phyloP scores from a whole-genome alignment of 305 asterid species.

The Solanum hybrid region DNA sequence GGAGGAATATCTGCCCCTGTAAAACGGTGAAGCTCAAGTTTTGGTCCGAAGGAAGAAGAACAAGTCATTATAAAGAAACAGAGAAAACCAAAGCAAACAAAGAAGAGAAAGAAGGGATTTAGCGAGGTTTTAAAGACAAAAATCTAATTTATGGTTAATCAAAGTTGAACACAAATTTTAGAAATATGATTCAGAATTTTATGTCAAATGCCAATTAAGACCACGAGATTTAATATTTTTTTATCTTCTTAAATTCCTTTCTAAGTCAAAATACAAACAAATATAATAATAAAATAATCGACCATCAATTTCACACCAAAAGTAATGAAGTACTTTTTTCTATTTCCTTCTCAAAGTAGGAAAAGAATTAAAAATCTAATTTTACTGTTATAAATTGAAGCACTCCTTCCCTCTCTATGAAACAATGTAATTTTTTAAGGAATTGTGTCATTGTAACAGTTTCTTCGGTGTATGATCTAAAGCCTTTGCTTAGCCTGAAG shows the following conservation, averaged over 20 bases:
- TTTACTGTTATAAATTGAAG: not conserved
- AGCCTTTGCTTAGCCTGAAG: not conserved
- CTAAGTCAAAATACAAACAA: not conserved
- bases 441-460: not conserved
- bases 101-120: not conserved
- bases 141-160: not conserved
- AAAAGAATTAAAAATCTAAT: not conserved
- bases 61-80: too few relatives aligned
- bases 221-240: not conserved
- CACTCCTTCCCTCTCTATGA: not conserved
- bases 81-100: too few relatives aligned
- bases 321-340: not conserved
- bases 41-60: too few relatives aligned
- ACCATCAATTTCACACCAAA: not conserved
- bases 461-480: not conserved
- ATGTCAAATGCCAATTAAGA: not conserved
- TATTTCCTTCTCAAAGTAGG: not conserved
- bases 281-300: too few relatives aligned
- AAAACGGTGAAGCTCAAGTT: too few relatives aligned
- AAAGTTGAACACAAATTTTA: not conserved
- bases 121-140: not conserved
- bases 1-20: too few relatives aligned
- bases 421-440: not conserved
- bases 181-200: not conserved
- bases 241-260: not conserved